Base-by-base conservation (phyloP, 2,329 filamentous ascomycete species). In the Cryphonectria naterciae region DNA sequence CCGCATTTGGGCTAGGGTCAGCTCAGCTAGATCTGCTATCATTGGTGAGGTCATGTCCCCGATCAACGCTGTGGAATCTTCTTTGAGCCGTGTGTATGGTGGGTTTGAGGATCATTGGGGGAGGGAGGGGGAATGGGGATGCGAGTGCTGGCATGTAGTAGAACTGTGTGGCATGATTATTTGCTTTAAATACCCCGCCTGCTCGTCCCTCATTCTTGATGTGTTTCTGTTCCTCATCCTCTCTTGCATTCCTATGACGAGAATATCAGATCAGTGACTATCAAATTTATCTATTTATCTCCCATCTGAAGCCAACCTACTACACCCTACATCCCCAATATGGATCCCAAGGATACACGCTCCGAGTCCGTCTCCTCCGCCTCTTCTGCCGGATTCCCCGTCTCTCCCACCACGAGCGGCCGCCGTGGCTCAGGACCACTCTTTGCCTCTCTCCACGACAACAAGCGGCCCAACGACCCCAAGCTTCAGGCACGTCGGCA, bases 371-470 rank as follows among this genome's bases (percentile, higher is more conserved):
- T 71, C 70, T 73, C 71, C 32, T 71, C 71, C 8, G 32, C 67
- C 22, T 69, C 72, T 2, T 35, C 43, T 11, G 64, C 39, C 32
- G 28, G 69, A 65, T 37, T 54, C 15, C 60, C 28, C 15, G 39
- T 70, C 46, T 61, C 58, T 22, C 39, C 70, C 85, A 67, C 68
- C 43, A 39, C 32, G 1, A 52, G 56, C 39, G 68, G 43, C 10
- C 72, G 72, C 8, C 70, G 72, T 82, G 84, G 83, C 75, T 86
- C 85, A 10, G 80, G 83, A 63, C 82, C 84, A 64, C 80, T 85
- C 75, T 89, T 88, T 77, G 83, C 87, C 5, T 80, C 83, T 17
- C 83, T 89, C 1, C 80, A 83, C 63, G 82, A 84, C 72, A 83
- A 86, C 70, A 88, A 88, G 79, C 84, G 86, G 66, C 77, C 79